Evolutionary conservation across 1,284 basidiomycete species (phyloP), one percentile per base, ranked within the genome.

Genomic region (Grifola frondosa): DNA sequence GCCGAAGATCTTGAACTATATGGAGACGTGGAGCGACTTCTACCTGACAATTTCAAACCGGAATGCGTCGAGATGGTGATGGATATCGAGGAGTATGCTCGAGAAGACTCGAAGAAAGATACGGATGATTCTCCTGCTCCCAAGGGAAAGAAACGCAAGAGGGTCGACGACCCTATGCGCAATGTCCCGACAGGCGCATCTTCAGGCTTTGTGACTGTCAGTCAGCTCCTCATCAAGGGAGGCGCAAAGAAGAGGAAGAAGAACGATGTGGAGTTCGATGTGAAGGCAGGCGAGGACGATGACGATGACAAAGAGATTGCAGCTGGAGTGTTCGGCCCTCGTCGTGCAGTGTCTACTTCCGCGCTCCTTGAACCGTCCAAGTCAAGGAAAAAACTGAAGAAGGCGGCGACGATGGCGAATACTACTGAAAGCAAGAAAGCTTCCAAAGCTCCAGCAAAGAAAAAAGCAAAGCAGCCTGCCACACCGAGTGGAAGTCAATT

Each of bases 1-100:
- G 92, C 92, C 22, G 84, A 88, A 42, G 78, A 88, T 46, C 80
- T 98, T 29, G 93, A 97, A 64, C 77, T 99, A 9, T 99, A 94
- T 57, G 84, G 80, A 22, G 97, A 99, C 62, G 92, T 95, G 33
- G 81, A 86, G 50, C 85, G 92, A 0, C 73, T 99, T 10, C 68
- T 99, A 1, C 95, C 97, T 0, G 77, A 79, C 15, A 74, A 88
- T 52, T 69, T 87, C 49, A 80, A 86, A 30, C 95, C 95, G 0
- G 71, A 78, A 49, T 87, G 83, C 51, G 66, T 91, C 21, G 89
- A 97, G 68, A 84, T 88, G 66, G 70, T 72, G 31, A 91, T 98
- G 81, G 82, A 84, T 35, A 88, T 88, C 28, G 75, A 82, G 55
- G 77, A 81, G 44, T 90, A 88, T 53, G 71, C 78, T 22, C 79